Conservation (phyloP, 2,329 filamentous ascomycete genomes). For the Coleophoma crateriformis region DNA sequence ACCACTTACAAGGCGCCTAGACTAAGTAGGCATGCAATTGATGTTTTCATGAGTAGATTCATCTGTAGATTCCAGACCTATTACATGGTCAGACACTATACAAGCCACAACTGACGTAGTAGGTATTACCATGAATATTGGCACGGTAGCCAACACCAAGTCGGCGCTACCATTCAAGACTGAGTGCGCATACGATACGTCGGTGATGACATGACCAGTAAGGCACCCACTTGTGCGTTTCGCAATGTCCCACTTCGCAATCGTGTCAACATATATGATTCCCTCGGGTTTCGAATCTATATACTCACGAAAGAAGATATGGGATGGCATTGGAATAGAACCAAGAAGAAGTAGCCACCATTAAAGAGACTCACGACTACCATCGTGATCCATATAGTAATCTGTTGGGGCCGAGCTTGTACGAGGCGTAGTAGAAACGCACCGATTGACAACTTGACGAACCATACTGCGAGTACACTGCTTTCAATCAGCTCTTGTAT, state of each 20-base stretch:
- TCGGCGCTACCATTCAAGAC: not conserved
- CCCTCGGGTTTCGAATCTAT: not conserved
- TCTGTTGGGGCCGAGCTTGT: not conserved
- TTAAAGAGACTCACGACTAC: not conserved
- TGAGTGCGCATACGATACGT: not conserved
- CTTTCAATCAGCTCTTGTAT: not conserved
- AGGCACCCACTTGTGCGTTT: not conserved
- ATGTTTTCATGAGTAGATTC: not conserved
- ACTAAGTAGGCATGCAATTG: not conserved
- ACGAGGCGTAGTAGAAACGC: not conserved
- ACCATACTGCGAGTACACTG: not conserved
- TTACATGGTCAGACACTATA: no score
- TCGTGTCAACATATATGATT: no score
- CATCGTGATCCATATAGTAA: not conserved
- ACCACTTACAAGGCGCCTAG: not conserved
- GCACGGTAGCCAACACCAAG: not conserved
- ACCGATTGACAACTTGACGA: not conserved
- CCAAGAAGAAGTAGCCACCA: not conserved
- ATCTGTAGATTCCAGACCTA: not conserved
- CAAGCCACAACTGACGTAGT: no score
- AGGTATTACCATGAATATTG: not conserved
- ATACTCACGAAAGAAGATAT: not conserved
- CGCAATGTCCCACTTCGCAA: no score
- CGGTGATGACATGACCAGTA: not conserved
- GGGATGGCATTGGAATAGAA: not conserved